Evolutionary conservation across 441 rosid species (phyloP), one percentile per base, ranked within the genome.

Genomic region (Jatropha podagrica): DNA sequence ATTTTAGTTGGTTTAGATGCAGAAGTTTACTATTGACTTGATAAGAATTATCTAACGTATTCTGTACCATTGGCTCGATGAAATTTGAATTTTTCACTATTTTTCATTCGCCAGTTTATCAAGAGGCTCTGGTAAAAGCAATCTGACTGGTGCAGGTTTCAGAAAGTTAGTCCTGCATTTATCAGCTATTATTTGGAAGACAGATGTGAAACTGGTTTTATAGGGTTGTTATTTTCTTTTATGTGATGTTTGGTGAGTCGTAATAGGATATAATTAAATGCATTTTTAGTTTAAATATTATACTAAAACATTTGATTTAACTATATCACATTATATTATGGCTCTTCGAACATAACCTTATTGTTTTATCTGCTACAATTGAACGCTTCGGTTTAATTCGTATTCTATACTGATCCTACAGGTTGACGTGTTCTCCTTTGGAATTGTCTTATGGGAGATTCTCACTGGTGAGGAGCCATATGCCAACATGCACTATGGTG

Each of bases 381-480:
- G 66, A 68, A 15, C 0, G n/a, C 46, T 11, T 58, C 42, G 65
- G 13, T 40, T 18, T 62, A 23, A 20, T 72, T 51, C 66, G 66
- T 67, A 41, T 66, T 66, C 68, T 59, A 42, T 61, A 71, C 64
- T 72, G 71, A 46, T 77, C 51, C 37, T 67, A 32, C 82, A 93
- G 98, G 99, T 95, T 67, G 99, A 95, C 66, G 96, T 91, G 74
- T 95, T 95, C 84, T 93, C 99, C 69, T 95, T 95, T 12, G 98
- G 95, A 62, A 91, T 95, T 71, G 96, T 95, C 77, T 73, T 95
- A 67, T 93, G 99, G 99, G 99, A 95, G 88, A 88, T 95, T 87
- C 97, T 95, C 74, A 95, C 98, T 3, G 94, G 98, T 40, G 99
- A 93, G 74, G 99, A 95, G 85, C 99, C 99, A 15, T 95, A 95